These are phyloP conservation scores for Tulasnella sp. DNA, from an alignment of 768 basidiomycete species.

Conservation along the genomic window DNA sequence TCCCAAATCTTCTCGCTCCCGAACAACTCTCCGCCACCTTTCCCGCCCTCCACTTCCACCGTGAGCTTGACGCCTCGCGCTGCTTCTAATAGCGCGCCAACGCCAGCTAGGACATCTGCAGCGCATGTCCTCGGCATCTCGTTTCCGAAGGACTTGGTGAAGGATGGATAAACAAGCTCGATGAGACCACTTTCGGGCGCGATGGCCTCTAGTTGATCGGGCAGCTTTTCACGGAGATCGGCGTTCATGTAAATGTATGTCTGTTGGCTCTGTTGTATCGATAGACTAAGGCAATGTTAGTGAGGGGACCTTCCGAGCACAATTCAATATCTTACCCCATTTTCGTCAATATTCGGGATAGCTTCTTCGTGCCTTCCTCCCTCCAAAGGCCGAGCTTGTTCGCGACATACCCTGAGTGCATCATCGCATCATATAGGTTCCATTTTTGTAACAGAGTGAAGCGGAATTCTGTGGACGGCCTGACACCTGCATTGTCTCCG, in stretches of 20 bases:
- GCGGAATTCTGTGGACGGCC: slow-evolving; percentile 77
- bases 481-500: slow-evolving; percentile 78
- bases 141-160: slow-evolving; percentile 86
- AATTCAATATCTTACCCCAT: slow-evolving; percentile 66
- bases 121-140: slow-evolving; percentile 80
- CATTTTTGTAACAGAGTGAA: slow-evolving; percentile 96
- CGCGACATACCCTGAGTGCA: slow-evolving; percentile 92
- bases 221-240: slow-evolving; percentile 73
- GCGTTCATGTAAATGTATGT: slow-evolving; percentile 93
- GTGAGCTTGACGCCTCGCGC: slow-evolving; percentile 86
- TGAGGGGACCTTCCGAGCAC: not conserved
- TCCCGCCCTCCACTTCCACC: slow-evolving; percentile 75
- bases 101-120: slow-evolving; percentile 84
- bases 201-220: slow-evolving; percentile 73
- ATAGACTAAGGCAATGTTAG: slow-evolving; percentile 55
- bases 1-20: slow-evolving; percentile 77
- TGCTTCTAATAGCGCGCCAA: slow-evolving; percentile 79
- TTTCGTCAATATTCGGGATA: slow-evolving; percentile 89
- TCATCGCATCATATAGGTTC: slow-evolving; percentile 97
- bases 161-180: slow-evolving; percentile 89
- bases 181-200: slow-evolving; percentile 92
- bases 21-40: slow-evolving; percentile 95
- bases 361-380: slow-evolving; percentile 77
- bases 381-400: slow-evolving; percentile 95
- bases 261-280: slow-evolving; percentile 88